These are phyloP conservation scores for Spiraea crenata DNA, from an alignment of 331 rosid species.

Conservation along the genomic window DNA sequence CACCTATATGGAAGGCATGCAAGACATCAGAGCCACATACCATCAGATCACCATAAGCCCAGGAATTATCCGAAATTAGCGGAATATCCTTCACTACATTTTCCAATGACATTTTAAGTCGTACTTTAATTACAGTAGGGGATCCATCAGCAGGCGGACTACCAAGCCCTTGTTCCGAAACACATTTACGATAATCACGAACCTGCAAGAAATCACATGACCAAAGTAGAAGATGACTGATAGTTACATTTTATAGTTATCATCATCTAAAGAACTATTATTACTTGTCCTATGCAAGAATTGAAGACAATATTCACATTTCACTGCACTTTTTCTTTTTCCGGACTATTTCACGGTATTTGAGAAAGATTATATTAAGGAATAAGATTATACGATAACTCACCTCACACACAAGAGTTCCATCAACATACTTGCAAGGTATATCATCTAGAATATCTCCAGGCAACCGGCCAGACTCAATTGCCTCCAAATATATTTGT, in stretches of 20 bases:
- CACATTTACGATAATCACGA: conserved; percentile 76
- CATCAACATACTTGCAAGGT: conserved; percentile 87
- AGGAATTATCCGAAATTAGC: conserved; percentile 73
- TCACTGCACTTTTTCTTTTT: not conserved
- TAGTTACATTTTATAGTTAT: not conserved
- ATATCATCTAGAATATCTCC: conserved; percentile 91
- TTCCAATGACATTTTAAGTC: conserved; percentile 91
- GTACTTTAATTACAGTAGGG: conserved; percentile 58
- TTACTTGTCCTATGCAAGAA: not conserved
- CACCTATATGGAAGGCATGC: conserved; percentile 16
- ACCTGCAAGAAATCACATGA: conserved; percentile 45
- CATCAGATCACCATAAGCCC: conserved; percentile 98
- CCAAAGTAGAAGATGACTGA: not conserved
- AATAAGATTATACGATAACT: conserved; percentile 33
- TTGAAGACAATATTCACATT: not conserved
- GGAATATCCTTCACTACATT: conserved; percentile 96
- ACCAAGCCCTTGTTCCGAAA: conserved; percentile 59
- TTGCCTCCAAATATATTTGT: conserved; percentile 59
- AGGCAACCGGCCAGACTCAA: conserved; percentile 95
- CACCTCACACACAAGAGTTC: conserved; percentile 91
- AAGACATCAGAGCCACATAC: conserved; percentile 42
- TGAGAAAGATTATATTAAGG: conserved; percentile 2
- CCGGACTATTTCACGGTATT: not conserved
- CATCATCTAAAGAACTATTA: not conserved
- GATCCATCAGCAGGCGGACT: conserved; percentile 41